phyloP scores from a whole-genome alignment of 225 moss, liverwort and hornwort genomes.

The Asterella californica region DNA sequence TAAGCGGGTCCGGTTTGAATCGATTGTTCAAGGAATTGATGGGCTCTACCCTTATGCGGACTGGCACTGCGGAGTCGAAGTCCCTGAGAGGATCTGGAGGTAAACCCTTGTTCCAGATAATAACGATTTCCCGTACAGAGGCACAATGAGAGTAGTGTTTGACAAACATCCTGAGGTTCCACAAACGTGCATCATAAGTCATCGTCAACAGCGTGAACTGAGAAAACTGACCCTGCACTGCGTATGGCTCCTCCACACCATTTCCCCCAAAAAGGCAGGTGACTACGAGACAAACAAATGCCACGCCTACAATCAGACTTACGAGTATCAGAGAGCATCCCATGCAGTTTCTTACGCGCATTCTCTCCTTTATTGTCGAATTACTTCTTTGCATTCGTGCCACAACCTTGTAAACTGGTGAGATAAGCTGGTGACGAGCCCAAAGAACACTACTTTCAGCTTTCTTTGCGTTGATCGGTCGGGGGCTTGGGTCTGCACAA shows the following conservation, averaged over 20 bases:
- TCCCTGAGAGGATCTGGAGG: slow-evolving; percentile 65
- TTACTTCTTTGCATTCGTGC: slow-evolving; percentile 51
- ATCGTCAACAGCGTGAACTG: slow-evolving; percentile 93
- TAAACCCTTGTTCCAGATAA: slow-evolving; percentile 84
- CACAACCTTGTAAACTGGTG: slow-evolving; percentile 53
- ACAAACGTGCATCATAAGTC: slow-evolving; percentile 87
- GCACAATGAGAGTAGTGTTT: slow-evolving; percentile 95
- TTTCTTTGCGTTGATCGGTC: slow-evolving; percentile 37
- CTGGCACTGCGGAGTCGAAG: slow-evolving; percentile 92
- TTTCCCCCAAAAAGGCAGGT: slow-evolving; percentile 75
- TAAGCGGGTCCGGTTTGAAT: slow-evolving; percentile 63
- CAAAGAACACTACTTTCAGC: slow-evolving; percentile 41
- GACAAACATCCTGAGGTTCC: slow-evolving; percentile 91
- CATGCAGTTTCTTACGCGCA: slow-evolving; percentile 41
- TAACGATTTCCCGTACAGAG: slow-evolving; percentile 87
- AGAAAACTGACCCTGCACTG: slow-evolving; percentile 60
- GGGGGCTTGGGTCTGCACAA: slow-evolving; percentile 44
- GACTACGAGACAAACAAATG: slow-evolving; percentile 58
- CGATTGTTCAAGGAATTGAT: slow-evolving; percentile 86
- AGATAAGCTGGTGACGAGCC: slow-evolving; percentile 53
- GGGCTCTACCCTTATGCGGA: slow-evolving; percentile 72
- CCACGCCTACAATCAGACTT: slow-evolving; percentile 43
- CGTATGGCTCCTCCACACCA: slow-evolving; percentile 77
- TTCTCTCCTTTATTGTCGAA: slow-evolving; percentile 26
- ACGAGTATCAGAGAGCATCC: slow-evolving; percentile 40